Evolutionary conservation across 2,329 filamentous ascomycete genomes (phyloP), one percentile per base, ranked within the genome.

Genomic region (Colletotrichum chrysophilum): DNA sequence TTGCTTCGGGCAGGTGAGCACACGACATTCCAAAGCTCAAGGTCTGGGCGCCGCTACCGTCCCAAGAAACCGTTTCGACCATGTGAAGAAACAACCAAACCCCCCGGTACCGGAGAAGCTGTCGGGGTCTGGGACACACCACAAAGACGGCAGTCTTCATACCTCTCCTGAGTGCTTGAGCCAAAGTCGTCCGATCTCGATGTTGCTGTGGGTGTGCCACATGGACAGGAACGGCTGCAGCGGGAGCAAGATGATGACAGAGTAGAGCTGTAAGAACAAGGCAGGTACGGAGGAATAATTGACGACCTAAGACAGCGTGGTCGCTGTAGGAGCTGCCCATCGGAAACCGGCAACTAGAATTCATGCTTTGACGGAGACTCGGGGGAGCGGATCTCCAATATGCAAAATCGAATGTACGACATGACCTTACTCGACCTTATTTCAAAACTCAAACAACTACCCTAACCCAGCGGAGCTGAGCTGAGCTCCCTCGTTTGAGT

Each of bases 181-280:
- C 70, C 34, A 65, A 62, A 69, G 34, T 74, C 58, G 70, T 74
- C 70, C 26, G 64, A 69, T 64, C 14, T 32, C 32, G 18, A 26
- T 12, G 2, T 26, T 32, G 43, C 58, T 30, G 21, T 36, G 24
- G 55, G 74, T 60, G 43, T 73, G 70, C 77, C 79, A 77, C 1
- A 82, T 81, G 7, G 82, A 79, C 56, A 80, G 77, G 70, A 10
- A 77, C 58, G 2, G 67, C 14, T 8, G 61, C 52, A 12, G 55
- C 26, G 55, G 75, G 58, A 52, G 60, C 43, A 68, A 68, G 21
- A 55, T 43, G 14, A 69, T 60, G 73, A 28, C 38, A 62, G 61
- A 34, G 10, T 18, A 52, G 18, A 18, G 30, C 43, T 34, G 43
- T 52, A 7, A 21, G n/a, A 13, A 21, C 43, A 21, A 21, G 43